These are phyloP conservation scores for Galerina sulciceps DNA, from an alignment of 768 basidiomycete genomes.

Conservation along the genomic window DNA sequence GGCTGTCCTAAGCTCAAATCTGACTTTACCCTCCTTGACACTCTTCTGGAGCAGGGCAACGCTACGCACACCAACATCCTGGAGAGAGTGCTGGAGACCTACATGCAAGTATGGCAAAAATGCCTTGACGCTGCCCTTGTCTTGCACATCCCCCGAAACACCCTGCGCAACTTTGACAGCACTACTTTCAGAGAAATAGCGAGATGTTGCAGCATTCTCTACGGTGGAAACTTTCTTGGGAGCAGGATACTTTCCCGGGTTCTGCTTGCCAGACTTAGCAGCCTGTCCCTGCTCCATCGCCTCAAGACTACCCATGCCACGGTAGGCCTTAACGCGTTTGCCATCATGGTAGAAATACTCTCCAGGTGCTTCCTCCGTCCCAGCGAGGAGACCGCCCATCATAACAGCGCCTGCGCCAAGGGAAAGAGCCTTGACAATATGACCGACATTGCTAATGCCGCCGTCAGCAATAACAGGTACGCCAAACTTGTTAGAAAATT, in stretches of 20 bases:
- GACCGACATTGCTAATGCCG: constrained; percentile 93
- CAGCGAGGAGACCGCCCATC: constrained; percentile 97
- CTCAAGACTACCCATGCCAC: constrained; percentile 97
- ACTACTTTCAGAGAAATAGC: constrained; percentile 94
- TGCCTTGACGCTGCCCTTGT: constrained; percentile 93
- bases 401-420: constrained; percentile 96
- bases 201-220: constrained; percentile 94
- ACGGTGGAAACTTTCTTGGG: constrained; percentile 51
- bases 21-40: constrained; percentile 66
- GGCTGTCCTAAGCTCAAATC: constrained; percentile 93
- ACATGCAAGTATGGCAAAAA: constrained; percentile 87
- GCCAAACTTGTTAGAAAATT: constrained; percentile 92
- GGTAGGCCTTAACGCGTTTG: constrained; percentile 97
- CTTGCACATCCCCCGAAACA: constrained; percentile 95
- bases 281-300: constrained; percentile 85
- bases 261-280: constrained; percentile 27
- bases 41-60: constrained; percentile 69
- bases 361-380: constrained; percentile 96
- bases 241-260: constrained; percentile 47
- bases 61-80: constrained; percentile 85
- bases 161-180: constrained; percentile 96
- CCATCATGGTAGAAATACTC: constrained; percentile 99
- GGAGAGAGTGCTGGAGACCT: constrained; percentile 91
- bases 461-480: constrained; percentile 98
- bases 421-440: constrained; percentile 95